Base-by-base conservation (phyloP, 495 filamentous ascomycete species). In the Podospora australis region DNA sequence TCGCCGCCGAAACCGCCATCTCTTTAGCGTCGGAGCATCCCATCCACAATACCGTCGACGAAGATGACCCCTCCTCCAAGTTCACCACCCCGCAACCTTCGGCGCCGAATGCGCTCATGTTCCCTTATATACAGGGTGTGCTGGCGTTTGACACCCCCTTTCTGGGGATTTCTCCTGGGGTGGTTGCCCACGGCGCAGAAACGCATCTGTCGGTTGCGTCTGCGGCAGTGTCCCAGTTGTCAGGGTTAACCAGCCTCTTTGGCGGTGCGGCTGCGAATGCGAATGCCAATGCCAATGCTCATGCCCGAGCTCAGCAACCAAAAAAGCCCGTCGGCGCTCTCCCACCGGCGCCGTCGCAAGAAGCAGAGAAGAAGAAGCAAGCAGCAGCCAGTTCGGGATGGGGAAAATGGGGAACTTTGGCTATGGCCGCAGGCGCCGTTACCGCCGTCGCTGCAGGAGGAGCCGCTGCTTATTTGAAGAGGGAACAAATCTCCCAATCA, bases 91-190 rank as follows among this genome's bases (percentile, higher is more conserved):
- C 54, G 10, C 53, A 57, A 3, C n/a, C n/a, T n/a, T n/a, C n/a
- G n/a, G 57, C 65, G 9, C 58, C 69, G 16, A 72, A 61, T 49
- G 45, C 53, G 13, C 66, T 80, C 54, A 81, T 84, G 74, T 86
- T 84, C 56, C 81, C 81, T 16, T 80, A 79, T 59, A 73, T 98
- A 52, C 83, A 88, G 58, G 92, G 87, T 44, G 77, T 97, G 21
- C 78, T 97, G 19, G 88, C 91, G 26, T 96, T 97, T 62, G 92
- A 98, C 66, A 98, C 92, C 0, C 92, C 92, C 2, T 98, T 83
- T 54, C 76, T 98, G 0, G 91, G 92, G 16, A 89, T 98, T 49
- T 80, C 86, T 5, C 90, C 92, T 0, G 83, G 86, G 19, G 87
- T 96, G 0, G 80, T 96, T 4, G 90, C 91, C 3, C 85, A 96